Base-by-base conservation (phyloP, 257 asterid species). In the Primulina huaijiensis region DNA sequence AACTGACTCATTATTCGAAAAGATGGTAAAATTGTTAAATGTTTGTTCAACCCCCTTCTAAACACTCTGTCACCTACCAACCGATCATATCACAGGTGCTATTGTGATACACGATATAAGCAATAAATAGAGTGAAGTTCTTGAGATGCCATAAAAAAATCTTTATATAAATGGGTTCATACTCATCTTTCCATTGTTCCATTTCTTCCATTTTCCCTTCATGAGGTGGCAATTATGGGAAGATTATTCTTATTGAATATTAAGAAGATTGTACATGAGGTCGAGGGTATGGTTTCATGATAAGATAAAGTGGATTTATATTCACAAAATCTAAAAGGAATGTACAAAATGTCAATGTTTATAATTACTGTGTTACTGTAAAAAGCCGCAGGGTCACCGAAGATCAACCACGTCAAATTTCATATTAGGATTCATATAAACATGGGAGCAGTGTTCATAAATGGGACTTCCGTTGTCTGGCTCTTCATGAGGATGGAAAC, bases 401-500 rank as follows among this genome's bases (percentile, higher is more conserved):
- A 94, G 99, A 83, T 94, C 97, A 8, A 94, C 80, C 53, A 94
- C 92, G 50, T 94, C 97, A 60, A 83, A 94, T 85, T 82, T 83
- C 78, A 83, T 52, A 19, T 82, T 86, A 69, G 92, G 37, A 62
- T 91, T 89, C 90, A 91, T 85, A 68, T 83, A 91, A 58, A 94
- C 97, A 69, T 94, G 99, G 29, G 97, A 86, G 60, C 97, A 89
- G 63, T 86, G 96, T 83, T 94, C 92, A 67, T 94, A 94, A 29
- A 94, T 85, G 53, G 96, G 87, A 70, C 80, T 88, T 69, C 98
- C 98, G 46, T 89, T 97, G n/a, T 89, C 95, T 0, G 99, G 80
- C 81, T 91, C 97, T 76, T 89, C 92, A 20, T 94, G 99, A 67
- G 97, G 97, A 83, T 94, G 97, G 79, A 94, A 94, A 56, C 97